phyloP scores from a whole-genome alignment of 306 rosid genomes.

The Casuarina glauca region DNA sequence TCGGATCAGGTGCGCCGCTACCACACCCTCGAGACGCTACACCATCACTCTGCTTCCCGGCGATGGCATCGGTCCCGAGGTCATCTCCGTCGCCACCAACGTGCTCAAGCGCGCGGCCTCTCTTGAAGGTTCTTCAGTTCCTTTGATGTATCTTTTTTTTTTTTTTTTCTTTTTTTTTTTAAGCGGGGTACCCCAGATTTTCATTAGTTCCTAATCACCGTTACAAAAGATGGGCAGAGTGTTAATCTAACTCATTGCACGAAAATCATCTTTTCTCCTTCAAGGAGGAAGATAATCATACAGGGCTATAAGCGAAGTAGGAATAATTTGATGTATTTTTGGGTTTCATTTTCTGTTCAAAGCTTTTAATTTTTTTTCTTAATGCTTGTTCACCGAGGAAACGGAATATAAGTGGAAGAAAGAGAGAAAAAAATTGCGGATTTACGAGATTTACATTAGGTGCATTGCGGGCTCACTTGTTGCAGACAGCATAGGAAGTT shows the following conservation, averaged over 20 bases:
- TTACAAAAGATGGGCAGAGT: too few relatives aligned
- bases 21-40: slow-evolving; percentile 57
- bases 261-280: too few relatives aligned
- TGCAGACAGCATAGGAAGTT: not conserved
- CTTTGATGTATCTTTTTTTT: not conserved
- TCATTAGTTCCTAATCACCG: too few relatives aligned
- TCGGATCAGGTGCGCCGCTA: slow-evolving; percentile 49
- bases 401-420: not conserved
- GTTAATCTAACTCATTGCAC: too few relatives aligned
- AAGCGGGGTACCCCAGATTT: too few relatives aligned
- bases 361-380: not conserved
- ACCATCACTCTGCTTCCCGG: slow-evolving; percentile 81
- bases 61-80: slow-evolving; percentile 95
- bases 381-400: not conserved
- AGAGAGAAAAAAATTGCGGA: not conserved
- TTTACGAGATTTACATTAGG: not conserved
- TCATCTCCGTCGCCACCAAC: slow-evolving; percentile 73
- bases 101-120: slow-evolving; percentile 70
- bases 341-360: too few relatives aligned
- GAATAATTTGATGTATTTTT: too few relatives aligned
- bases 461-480: not conserved
- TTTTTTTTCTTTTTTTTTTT: not conserved
- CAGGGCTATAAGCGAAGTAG: too few relatives aligned
- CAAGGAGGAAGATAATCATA: too few relatives aligned
- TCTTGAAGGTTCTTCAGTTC: slow-evolving; percentile 50